These are phyloP conservation scores for Metarhizium anisopliae DNA, from an alignment of 2,329 filamentous ascomycete species.

Conservation along the genomic window DNA sequence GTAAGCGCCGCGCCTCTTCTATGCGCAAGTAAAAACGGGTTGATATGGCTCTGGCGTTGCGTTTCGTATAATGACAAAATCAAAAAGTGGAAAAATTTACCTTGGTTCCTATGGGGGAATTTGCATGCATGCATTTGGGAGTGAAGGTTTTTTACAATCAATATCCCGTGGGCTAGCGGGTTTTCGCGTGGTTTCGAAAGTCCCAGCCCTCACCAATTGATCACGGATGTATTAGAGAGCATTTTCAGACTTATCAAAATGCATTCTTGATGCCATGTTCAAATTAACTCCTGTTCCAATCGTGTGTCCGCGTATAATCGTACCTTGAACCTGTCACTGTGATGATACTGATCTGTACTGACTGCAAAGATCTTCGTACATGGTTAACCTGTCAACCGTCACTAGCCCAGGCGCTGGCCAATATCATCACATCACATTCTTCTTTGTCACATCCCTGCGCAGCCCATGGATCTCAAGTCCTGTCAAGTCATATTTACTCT, in stretches of 20 bases:
- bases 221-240: constrained; percentile 30
- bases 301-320: background rate
- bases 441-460: constrained; percentile 5
- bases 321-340: no score
- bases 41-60: constrained; percentile 18
- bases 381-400: no score
- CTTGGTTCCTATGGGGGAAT: constrained; percentile 23
- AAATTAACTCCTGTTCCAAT: background rate
- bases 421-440: no score
- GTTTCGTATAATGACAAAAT: constrained; percentile 16
- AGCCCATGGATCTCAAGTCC: background rate
- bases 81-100: constrained; percentile 24
- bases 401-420: no score
- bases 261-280: constrained; percentile 16
- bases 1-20: constrained; percentile 95
- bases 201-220: constrained; percentile 4
- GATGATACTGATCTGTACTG: no score
- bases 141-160: constrained; percentile 18
- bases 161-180: constrained; percentile 17
- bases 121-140: constrained; percentile 20
- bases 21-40: constrained; percentile 67
- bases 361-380: no score
- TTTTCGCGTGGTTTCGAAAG: constrained; percentile 13
- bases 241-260: constrained; percentile 24
- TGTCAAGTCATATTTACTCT: background rate